Conservation (phyloP, 2,329 filamentous ascomycete species). For the Hypocreales sp. region DNA sequence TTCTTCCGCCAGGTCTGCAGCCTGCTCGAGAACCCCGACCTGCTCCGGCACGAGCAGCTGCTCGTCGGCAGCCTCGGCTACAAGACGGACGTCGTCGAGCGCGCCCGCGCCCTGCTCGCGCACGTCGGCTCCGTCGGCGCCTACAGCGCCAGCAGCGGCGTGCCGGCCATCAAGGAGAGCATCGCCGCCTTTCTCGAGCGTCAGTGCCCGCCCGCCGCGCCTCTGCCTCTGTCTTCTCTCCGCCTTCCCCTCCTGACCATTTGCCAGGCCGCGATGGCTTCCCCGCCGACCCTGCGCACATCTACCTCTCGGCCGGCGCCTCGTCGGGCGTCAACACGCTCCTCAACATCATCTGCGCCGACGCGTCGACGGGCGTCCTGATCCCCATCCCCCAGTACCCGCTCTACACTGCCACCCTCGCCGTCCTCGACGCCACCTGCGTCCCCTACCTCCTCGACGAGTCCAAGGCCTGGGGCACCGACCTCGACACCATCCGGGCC, state of each 20-base stretch:
- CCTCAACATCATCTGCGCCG: conserved; percentile 73
- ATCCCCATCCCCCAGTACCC: conserved; percentile 97
- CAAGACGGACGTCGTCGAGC: conserved; percentile 74
- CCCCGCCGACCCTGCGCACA: conserved; percentile 60
- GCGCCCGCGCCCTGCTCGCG: conserved; percentile 66
- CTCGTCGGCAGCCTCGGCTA: conserved; percentile 65
- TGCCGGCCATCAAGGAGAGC: conserved; percentile 71
- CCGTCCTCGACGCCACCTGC: conserved; percentile 68
- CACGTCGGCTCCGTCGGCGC: conserved; percentile 85
- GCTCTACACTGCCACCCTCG: conserved; percentile 85
- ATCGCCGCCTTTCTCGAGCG: conserved; percentile 86
- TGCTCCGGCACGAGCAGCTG: conserved; percentile 73
- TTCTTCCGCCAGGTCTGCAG: conserved; percentile 97
- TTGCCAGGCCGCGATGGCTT: conserved; percentile 66
- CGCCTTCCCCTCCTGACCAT: background rate
- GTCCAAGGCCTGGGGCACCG: conserved; percentile 71
- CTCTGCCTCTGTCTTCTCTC: background rate
- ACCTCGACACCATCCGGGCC: conserved; percentile 59
- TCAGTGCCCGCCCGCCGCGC: conserved; percentile 21
- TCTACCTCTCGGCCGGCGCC: conserved; percentile 85
- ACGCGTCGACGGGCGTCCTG: conserved; percentile 64
- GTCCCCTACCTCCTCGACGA: conserved; percentile 95
- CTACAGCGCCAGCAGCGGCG: conserved; percentile 89
- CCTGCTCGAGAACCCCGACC: conserved; percentile 73
- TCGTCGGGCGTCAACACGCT: conserved; percentile 92